phyloP scores from a whole-genome alignment of 2,329 filamentous ascomycete species.

The Ceratocystis lukuohia region DNA sequence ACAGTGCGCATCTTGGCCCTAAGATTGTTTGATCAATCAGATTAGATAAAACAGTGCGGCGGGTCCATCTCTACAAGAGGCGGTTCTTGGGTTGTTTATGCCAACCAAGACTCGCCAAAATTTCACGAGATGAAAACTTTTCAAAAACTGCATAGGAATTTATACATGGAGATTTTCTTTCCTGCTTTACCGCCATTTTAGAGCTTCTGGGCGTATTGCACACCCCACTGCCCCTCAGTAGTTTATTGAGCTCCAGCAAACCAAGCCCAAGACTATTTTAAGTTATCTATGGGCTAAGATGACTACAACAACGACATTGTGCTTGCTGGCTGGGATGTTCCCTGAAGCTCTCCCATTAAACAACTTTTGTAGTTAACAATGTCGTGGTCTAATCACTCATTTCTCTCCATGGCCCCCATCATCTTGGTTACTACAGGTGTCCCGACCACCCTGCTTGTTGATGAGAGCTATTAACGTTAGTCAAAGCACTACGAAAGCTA shows the following conservation, averaged over 20 bases:
- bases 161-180: neutral
- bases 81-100: neutral
- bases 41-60: conserved; percentile 14
- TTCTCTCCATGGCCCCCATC: neutral
- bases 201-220: neutral
- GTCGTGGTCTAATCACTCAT: neutral
- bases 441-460: neutral
- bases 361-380: conserved; percentile 5
- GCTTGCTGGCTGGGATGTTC: conserved; percentile 6
- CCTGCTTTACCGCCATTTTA: neutral
- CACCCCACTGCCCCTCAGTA: neutral
- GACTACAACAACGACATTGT: conserved; percentile 6
- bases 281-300: neutral
- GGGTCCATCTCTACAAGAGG: neutral
- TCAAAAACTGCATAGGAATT: neutral
- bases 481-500: neutral
- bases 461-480: neutral
- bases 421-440: neutral
- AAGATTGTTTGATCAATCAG: conserved; percentile 12
- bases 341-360: conserved; percentile 5
- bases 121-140: neutral
- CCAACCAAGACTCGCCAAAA: neutral
- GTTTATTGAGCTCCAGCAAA: neutral
- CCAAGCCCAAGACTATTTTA: neutral
- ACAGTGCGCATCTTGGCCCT: neutral